Conservation (phyloP, 805 yeast species). For the Suhomyces prunicola region DNA sequence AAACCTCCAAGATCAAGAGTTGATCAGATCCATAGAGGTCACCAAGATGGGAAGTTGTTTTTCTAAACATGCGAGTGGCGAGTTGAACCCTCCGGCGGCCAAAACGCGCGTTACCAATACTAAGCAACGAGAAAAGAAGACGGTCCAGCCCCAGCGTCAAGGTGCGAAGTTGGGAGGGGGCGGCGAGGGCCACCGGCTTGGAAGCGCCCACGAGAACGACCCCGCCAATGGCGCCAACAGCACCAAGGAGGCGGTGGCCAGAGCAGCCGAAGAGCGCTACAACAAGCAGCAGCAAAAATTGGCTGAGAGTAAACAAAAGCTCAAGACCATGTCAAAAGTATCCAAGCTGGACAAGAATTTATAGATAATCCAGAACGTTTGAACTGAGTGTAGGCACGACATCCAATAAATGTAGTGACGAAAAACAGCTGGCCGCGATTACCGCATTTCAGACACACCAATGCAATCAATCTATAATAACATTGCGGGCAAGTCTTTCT, state of each 20-base stretch:
- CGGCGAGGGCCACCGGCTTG: slow-evolving; percentile 1
- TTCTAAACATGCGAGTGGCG: slow-evolving; percentile 13
- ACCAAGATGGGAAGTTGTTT: slow-evolving; percentile 24
- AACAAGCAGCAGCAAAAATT: slow-evolving; percentile 25
- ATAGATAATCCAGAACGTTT: not conserved
- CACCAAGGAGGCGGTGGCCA: slow-evolving; percentile 34
- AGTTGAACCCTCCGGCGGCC: not conserved
- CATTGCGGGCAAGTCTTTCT: slow-evolving; percentile 19
- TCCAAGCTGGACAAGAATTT: slow-evolving; percentile 35
- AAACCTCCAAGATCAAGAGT: not conserved
- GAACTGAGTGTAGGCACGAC: not conserved
- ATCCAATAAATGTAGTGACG: not conserved
- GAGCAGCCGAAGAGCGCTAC: slow-evolving; percentile 38
- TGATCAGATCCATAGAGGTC: not conserved
- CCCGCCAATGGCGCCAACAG: not conserved
- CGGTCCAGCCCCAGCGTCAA: not conserved
- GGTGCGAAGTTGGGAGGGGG: not conserved
- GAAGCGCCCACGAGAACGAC: not conserved
- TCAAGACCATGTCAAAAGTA: slow-evolving; percentile 28
- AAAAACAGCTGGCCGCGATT: not conserved
- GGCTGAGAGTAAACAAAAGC: slow-evolving; percentile 26
- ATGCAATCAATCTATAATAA: not conserved
- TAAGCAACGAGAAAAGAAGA: not conserved
- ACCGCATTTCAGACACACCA: not conserved
- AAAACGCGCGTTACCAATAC: not conserved